Evolutionary conservation across 208 protist genomes (phyloP), one percentile per base, ranked within the genome.

Genomic region (Crithidia sp.): DNA sequence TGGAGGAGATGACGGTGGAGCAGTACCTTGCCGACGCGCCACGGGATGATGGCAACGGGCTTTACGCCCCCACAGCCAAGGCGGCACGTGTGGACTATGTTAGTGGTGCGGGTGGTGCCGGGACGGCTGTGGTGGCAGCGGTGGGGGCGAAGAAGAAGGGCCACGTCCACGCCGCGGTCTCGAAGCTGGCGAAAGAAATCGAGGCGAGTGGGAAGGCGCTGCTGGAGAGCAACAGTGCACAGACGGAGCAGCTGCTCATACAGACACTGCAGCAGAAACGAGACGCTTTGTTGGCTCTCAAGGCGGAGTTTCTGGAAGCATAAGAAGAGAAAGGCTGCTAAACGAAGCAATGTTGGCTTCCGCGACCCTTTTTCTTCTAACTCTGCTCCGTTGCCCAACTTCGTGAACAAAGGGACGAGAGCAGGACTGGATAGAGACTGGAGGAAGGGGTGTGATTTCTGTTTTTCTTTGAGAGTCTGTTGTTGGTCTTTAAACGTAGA

Each of bases 1-100:
- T 94, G n/a, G 82, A 86, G n/a, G 92, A 96, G 67, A 77, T 95
- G 50, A 54, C 77, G 17, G 66, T 93, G 17, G 81, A 72, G 40
- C 63, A 61, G 41, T 77, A 59, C 57, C 71, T 77, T 7, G 54
- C 62, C 2, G 63, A 71, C 9, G 71, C 63, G 9, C 60, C 70
- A 8, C 67, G 64, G 10, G 88, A 92, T 61, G 91, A 95, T 47
- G 74, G 78, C 40, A 49, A 61, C 63, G 63, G 63, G 4, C 71
- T 77, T 17, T 77, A 71, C 71, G 50, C 43, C 8, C 56, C 71
- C 10, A 16, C 19, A 2, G 28, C 71, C 37, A 89, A 90, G 64
- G 62, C 60, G 4, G 49, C 71, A 4, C 80, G 84, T 7, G 71
- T 45, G 36, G 88, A 88, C 12, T 8, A 8, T 36, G n/a, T 17